Conservation (phyloP, 148 eudicot genomes). For the Vaccinium macrocarpon region DNA sequence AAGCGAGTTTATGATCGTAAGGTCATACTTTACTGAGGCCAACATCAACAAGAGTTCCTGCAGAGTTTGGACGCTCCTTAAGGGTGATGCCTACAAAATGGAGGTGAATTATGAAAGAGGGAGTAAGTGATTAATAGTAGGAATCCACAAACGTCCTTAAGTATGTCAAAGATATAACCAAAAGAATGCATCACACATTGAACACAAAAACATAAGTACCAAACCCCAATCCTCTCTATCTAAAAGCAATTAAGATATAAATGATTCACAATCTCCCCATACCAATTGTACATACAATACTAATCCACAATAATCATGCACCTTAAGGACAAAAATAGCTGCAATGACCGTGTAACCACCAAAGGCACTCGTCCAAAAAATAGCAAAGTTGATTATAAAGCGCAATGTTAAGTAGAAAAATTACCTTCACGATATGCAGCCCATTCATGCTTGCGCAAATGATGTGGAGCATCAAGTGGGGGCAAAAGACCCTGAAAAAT, state of each 20-base stretch:
- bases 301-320: neutral
- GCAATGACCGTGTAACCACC: neutral
- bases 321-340: neutral
- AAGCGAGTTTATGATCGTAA: neutral
- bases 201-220: neutral
- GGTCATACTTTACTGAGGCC: slow-evolving; percentile 78
- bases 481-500: slow-evolving; percentile 79
- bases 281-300: neutral
- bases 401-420: neutral
- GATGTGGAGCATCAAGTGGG: slow-evolving; percentile 99
- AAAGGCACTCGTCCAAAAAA: neutral
- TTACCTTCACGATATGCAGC: slow-evolving; percentile 88
- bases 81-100: slow-evolving; percentile 68
- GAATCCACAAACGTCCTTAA: slow-evolving; percentile 4
- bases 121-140: neutral
- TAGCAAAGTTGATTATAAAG: neutral
- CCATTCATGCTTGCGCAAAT: slow-evolving; percentile 99
- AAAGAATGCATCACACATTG: neutral
- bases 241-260: neutral
- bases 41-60: slow-evolving; percentile 77
- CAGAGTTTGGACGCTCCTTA: slow-evolving; percentile 48
- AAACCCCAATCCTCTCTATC: neutral
- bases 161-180: slow-evolving; percentile 8
- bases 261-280: neutral
- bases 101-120: slow-evolving; percentile 9